Evolutionary conservation across 108 stramenopile genomes (phyloP), one percentile per base, ranked within the genome.

Genomic region (Nannochloropsis oceanica): DNA sequence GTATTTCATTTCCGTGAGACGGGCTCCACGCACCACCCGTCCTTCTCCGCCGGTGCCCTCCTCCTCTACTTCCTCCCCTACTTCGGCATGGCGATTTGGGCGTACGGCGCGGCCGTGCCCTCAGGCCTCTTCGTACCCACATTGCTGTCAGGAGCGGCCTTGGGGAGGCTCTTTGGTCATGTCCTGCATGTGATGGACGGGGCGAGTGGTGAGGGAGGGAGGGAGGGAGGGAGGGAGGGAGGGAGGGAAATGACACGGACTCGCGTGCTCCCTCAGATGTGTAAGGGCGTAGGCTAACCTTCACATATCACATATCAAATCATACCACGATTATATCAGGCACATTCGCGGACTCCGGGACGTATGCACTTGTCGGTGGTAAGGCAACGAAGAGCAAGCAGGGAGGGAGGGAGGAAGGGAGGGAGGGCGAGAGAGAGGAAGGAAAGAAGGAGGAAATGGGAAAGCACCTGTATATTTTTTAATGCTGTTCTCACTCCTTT

Each of bases 1-100:
- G 91, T 98, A 27, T 98, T 96, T 90, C 97, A 98, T 86, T 98
- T 98, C 89, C 94, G 97, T 27, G 97, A 97, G 91, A 94, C 93
- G 13, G 97, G 97, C 11, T 59, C 85, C 46, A 91, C 92, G 79
- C 93, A 95, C 79, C 94, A 94, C 82, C 87, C 92, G 0, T 96
- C 97, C 22, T 98, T 98, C 87, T 94, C 94, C 18, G 95, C 95
- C 13, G 95, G 94, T 12, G 96, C 96, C 0, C 90, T 98, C 27
- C 95, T 97, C 87, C 84, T 97, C 26, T 98, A 96, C 89, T 98
- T 96, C 91, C 84, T 96, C 44, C 96, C 96, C 11, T 98, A 97
- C 91, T 92, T 96, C 20, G 86, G 89, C 25, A 87, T 95, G 88
- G 95, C 94, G 0, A 94, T 95, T 25, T 25, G 96, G 34, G 94